phyloP scores from a whole-genome alignment of 2,329 filamentous ascomycete species.

The Cryphonectria naterciae region DNA sequence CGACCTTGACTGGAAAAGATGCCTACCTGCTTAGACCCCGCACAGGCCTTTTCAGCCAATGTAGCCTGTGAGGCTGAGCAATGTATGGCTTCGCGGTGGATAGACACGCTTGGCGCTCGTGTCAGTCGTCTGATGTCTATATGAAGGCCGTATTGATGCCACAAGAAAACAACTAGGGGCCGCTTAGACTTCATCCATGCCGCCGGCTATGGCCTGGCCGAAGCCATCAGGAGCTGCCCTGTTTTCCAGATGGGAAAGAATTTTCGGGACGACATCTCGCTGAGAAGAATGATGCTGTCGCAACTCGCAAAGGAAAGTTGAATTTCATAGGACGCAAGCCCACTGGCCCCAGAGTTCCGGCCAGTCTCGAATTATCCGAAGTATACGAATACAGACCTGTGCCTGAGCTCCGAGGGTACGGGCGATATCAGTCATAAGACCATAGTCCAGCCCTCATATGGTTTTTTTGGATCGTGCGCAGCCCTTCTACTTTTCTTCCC shows the following conservation, averaged over 20 bases:
- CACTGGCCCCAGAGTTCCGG: neutral
- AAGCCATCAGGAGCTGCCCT: constrained; percentile 10
- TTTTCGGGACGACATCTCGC: neutral
- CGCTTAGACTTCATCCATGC: neutral
- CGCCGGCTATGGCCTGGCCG: constrained; percentile 2
- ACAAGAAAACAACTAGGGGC: neutral
- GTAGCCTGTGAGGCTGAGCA: neutral
- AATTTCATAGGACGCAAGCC: neutral
- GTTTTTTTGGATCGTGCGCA: neutral
- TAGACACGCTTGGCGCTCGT: neutral
- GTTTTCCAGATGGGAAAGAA: neutral
- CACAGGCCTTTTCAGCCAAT: neutral
- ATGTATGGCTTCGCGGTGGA: neutral
- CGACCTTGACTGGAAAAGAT: neutral
- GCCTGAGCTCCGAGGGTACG: neutral
- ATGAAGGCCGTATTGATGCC: neutral
- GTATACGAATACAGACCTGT: neutral
- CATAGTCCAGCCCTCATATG: neutral
- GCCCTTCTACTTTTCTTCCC: neutral
- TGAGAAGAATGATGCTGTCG: neutral
- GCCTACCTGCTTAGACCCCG: neutral
- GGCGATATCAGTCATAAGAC: neutral
- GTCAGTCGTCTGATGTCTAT: constrained; percentile 6
- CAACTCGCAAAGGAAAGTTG: neutral
- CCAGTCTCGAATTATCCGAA: constrained; percentile 4